These are phyloP conservation scores for Ambrosiella cleistominuta DNA, from an alignment of 2,329 filamentous ascomycete genomes.

Conservation along the genomic window DNA sequence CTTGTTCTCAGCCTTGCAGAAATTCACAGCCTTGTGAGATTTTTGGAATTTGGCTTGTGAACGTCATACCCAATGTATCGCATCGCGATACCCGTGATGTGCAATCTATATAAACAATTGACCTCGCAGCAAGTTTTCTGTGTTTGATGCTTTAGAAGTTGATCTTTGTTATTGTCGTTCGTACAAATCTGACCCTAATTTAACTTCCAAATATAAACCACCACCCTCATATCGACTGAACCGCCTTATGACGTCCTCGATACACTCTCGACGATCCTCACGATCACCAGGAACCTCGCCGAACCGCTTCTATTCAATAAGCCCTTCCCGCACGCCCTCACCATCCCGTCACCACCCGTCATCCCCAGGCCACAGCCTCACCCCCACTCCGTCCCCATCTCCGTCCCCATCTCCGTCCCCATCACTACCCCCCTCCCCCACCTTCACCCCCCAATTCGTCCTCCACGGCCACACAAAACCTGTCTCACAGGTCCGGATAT, in stretches of 20 bases:
- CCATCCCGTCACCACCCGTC: conserved; percentile 21
- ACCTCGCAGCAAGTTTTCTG: neutral
- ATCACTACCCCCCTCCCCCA: conserved; percentile 42
- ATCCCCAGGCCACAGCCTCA: conserved; percentile 19
- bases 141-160: too few relatives aligned
- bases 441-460: conserved; percentile 53
- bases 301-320: conserved; percentile 19
- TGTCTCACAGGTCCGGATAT: conserved; percentile 75
- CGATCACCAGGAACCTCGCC: conserved; percentile 20
- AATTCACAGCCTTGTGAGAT: conserved; percentile 5
- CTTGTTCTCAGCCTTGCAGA: conserved; percentile 7
- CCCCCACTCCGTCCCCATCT: conserved; percentile 19
- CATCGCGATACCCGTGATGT: too few relatives aligned
- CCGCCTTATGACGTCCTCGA: conserved; percentile 21
- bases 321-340: conserved; percentile 14
- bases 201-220: neutral
- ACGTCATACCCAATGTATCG: neutral
- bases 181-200: too few relatives aligned
- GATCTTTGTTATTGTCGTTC: too few relatives aligned
- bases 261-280: conserved; percentile 16
- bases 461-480: conserved; percentile 63
- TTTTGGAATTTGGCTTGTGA: neutral
- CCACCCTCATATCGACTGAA: conserved; percentile 10
- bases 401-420: conserved; percentile 23
- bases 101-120: neutral